Evolutionary conservation across 2,329 filamentous ascomycete genomes (phyloP), one percentile per base, ranked within the genome.

Genomic region (Sporothrix schenckii): DNA sequence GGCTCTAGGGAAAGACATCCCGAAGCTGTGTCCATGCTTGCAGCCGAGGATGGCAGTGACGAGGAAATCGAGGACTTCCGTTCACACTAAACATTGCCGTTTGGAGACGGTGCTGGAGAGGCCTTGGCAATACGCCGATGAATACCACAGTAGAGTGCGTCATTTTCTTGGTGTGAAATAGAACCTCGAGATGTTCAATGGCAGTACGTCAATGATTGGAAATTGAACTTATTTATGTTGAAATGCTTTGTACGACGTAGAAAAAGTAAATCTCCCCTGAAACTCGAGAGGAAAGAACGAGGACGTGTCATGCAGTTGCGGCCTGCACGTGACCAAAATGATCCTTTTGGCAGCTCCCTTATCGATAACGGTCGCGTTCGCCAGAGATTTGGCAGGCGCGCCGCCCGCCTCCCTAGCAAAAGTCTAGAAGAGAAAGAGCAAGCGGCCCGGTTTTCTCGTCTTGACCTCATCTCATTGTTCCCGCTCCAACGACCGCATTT

Each of bases 11-110:
- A n/a, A n/a, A 41, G 53, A 52, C 24, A 10, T 16, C 30, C 21
- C 1, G 83, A 84, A 70, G 77, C 76, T 1, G 77, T 80, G 9
- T 79, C 80, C 0, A 83, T 85, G 80, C 74, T 84, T 54, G 75
- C 78, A 6, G 77, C 76, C 50, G 69, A 73, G 53, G 54, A 54
- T 14, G 72, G 74, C 6, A 61, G 50, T 14, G 69, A 72, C 10
- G 73, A 72, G 9, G 73, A 72, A 2, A 72, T 74, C 0, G 70
- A 70, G 21, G 69, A 69, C 3, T 11, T 70, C 27, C 44, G 27
- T 14, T 54, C n/a, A n/a, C 61, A 30, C 14, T 66, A 21, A 52
- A 21, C 16, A 14, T 21, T 4, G n/a, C 11, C 24, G 56, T 41
- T 41, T 5, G 30, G 6, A 60, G 19, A 6, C 10, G 19, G 13